Evolutionary conservation across 179 eudicot genomes (phyloP).

Genomic region (Corrigiola litoralis): DNA sequence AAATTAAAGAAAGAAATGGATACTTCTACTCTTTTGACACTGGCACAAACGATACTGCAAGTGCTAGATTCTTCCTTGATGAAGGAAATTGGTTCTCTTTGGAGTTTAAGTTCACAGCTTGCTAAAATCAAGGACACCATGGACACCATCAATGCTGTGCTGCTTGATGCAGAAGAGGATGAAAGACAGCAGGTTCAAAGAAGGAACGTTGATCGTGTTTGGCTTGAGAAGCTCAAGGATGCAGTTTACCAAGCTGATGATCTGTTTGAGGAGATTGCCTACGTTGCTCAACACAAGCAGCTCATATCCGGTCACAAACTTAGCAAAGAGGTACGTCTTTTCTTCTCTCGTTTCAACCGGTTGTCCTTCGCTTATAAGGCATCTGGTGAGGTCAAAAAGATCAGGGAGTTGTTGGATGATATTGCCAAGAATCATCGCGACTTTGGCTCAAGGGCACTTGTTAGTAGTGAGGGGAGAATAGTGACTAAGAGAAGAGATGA

Average conservation of each 20-base stretch:
- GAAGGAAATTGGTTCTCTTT: neutral
- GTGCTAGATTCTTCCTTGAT: neutral
- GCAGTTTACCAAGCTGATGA: conserved; percentile 18
- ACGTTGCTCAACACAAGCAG: neutral
- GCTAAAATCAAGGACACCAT: conserved; percentile 8
- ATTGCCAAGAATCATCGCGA: conserved; percentile 22
- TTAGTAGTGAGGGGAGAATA: neutral
- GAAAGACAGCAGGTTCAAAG: neutral
- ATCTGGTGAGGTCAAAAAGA: conserved; percentile 5
- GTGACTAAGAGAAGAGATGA: neutral
- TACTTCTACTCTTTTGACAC: neutral
- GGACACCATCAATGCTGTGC: conserved; percentile 11
- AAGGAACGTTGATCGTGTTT: neutral
- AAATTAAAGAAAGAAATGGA: conserved; percentile 11
- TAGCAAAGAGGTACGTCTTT: conserved; percentile 13
- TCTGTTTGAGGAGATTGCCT: conserved; percentile 23
- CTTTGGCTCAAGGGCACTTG: conserved; percentile 3
- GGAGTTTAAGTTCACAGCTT: conserved; percentile 11
- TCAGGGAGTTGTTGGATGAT: conserved; percentile 16
- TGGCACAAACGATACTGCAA: conserved; percentile 6
- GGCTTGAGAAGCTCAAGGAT: conserved; percentile 24
- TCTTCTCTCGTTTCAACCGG: conserved; percentile 21
- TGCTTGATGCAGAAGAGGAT: conserved; percentile 21
- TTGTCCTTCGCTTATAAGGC: neutral
- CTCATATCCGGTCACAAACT: neutral